Conservation (phyloP, 768 basidiomycete genomes). For the Kwoniella europaea region DNA sequence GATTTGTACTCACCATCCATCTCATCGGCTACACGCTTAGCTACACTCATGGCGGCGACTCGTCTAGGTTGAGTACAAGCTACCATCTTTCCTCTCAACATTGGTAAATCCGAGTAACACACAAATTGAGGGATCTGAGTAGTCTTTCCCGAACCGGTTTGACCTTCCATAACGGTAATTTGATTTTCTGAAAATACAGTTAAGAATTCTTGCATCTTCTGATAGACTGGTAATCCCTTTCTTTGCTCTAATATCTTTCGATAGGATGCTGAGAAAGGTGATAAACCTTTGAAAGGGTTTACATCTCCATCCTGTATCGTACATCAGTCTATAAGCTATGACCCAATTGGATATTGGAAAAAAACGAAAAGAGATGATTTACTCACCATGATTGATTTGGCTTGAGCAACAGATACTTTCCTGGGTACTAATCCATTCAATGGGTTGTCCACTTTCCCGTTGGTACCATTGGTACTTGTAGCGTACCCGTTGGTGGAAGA, state of each 20-base stretch:
- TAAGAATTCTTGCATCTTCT: conserved; percentile 91
- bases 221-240: conserved; percentile 86
- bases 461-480: conserved; percentile 29
- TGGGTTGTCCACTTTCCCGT: conserved; percentile 61
- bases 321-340: not conserved
- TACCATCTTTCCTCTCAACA: conserved; percentile 84
- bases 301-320: conserved; percentile 69
- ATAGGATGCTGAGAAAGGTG: conserved; percentile 76
- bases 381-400: conserved; percentile 72
- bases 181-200: conserved; percentile 80
- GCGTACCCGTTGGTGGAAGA: conserved; percentile 32
- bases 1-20: conserved; percentile 79
- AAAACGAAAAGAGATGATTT: not conserved
- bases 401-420: conserved; percentile 70
- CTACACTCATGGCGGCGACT: conserved; percentile 97
- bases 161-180: conserved; percentile 73
- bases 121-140: conserved; percentile 98
- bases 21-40: conserved; percentile 97
- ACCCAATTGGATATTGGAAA: too few species aligned
- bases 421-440: conserved; percentile 76
- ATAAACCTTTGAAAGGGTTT: conserved; percentile 82
- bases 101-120: conserved; percentile 88
- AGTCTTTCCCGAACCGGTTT: conserved; percentile 94
- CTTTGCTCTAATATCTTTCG: conserved; percentile 81
- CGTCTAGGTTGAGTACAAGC: conserved; percentile 96